Conservation (phyloP, 1,139 yeast species). For the Candida labiduridarum region DNA sequence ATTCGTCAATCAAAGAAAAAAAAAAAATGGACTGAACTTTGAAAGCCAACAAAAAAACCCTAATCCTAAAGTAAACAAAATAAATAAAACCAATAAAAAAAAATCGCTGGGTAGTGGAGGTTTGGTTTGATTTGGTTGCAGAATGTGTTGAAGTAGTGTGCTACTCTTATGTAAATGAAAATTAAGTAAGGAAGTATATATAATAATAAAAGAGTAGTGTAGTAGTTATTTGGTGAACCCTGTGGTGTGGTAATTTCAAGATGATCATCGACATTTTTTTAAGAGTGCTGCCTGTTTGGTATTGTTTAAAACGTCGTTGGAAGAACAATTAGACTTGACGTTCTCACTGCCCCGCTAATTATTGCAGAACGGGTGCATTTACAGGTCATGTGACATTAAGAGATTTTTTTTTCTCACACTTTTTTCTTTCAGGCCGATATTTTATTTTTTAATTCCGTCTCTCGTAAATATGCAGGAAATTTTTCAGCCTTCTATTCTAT, state of each 20-base stretch:
- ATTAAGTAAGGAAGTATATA: neutral
- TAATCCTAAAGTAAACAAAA: neutral
- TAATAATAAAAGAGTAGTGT: neutral
- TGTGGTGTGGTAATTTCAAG: conserved; percentile 7
- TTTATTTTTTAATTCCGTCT: neutral
- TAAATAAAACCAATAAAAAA: neutral
- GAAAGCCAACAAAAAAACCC: neutral
- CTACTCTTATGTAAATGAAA: neutral
- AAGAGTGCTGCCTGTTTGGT: neutral
- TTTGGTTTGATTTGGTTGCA: too few relatives aligned
- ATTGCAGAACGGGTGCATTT: conserved; percentile 4
- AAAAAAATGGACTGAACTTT: neutral
- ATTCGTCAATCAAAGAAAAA: conserved; percentile 3
- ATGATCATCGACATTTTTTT: conserved; percentile 14
- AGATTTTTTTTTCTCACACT: neutral
- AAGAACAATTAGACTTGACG: neutral
- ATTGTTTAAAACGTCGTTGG: neutral
- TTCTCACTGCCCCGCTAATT: neutral
- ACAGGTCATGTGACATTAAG: conserved; percentile 5
- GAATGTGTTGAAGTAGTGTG: too few relatives aligned
- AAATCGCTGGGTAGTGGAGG: neutral
- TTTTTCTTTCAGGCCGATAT: neutral
- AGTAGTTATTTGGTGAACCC: conserved; percentile 2
- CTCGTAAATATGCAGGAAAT: conserved; percentile 1
- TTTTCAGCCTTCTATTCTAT: neutral